phyloP scores from a whole-genome alignment of 2,329 filamentous ascomycete species.

The Rhinocladiella similis region DNA sequence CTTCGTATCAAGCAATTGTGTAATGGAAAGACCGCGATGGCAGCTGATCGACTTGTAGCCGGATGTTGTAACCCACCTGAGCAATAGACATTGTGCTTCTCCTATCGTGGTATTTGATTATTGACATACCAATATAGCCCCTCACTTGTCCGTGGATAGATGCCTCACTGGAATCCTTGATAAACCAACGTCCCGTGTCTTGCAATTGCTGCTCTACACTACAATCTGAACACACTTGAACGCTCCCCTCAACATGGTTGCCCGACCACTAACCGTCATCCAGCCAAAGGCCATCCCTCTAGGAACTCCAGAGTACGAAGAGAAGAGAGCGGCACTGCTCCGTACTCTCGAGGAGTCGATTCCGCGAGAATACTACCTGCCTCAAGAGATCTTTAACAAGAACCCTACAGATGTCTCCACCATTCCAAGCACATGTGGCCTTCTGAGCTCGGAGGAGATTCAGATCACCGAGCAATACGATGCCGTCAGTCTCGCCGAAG shows the following conservation, averaged over 20 bases:
- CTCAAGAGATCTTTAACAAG: conserved; percentile 23
- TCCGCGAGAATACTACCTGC: conserved; percentile 47
- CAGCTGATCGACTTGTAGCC: not conserved
- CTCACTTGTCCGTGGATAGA: not conserved
- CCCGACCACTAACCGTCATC: conserved; percentile 9
- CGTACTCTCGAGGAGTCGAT: conserved; percentile 33
- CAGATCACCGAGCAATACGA: conserved; percentile 52
- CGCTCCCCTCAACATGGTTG: conserved; percentile 10
- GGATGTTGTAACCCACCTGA: not conserved
- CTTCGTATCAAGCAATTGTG: not conserved
- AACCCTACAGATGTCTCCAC: conserved; percentile 41
- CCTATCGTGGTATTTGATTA: not conserved
- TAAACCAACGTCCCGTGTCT: not conserved
- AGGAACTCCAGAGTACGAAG: conserved; percentile 20
- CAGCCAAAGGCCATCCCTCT: conserved; percentile 11
- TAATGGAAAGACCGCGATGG: not conserved
- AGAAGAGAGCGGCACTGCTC: conserved; percentile 14
- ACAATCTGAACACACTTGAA: not conserved
- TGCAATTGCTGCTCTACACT: too few relatives aligned
- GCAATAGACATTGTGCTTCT: not conserved
- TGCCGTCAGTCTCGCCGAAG: conserved; percentile 39
- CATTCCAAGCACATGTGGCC: conserved; percentile 50
- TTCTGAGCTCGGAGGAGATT: conserved; percentile 46
- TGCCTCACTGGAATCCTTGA: not conserved
- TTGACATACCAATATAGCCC: not conserved